Conservation (phyloP, 805 yeast species). For the Starmerella vaccinii region DNA sequence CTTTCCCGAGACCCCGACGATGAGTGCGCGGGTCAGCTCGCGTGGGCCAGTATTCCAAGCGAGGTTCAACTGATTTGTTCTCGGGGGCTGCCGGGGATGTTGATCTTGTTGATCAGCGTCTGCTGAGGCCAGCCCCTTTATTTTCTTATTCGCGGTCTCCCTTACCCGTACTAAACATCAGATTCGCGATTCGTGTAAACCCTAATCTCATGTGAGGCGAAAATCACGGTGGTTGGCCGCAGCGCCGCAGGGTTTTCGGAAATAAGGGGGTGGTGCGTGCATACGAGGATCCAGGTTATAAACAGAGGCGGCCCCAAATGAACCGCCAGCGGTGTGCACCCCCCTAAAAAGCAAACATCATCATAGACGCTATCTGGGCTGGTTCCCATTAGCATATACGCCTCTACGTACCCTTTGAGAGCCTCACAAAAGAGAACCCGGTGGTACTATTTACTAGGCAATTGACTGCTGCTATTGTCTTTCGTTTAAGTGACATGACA, state of each 20-base stretch:
- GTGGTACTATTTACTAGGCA: background rate
- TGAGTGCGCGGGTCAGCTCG: background rate
- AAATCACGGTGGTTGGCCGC: constrained; percentile 2
- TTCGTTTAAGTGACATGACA: background rate
- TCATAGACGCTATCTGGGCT: constrained; percentile 1
- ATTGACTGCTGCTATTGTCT: background rate
- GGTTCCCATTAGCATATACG: constrained; percentile 2
- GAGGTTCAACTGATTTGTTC: too few species aligned
- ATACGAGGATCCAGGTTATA: background rate
- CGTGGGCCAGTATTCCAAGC: background rate
- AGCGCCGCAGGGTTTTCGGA: constrained; percentile 1
- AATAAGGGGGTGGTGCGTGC: constrained; percentile 2
- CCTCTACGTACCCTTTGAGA: background rate
- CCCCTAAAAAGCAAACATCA: background rate
- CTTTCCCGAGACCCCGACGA: background rate
- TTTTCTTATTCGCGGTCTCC: background rate
- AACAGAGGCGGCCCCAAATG: background rate
- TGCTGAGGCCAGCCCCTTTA: background rate
- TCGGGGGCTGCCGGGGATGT: too few species aligned
- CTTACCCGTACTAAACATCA: background rate
- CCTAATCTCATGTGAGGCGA: background rate
- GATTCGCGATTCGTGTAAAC: constrained; percentile 1
- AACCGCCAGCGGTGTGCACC: background rate
- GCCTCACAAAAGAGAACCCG: background rate
- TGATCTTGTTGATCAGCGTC: too few species aligned